Base-by-base conservation (phyloP, 805 yeast species). In the Candida stauntonica region DNA sequence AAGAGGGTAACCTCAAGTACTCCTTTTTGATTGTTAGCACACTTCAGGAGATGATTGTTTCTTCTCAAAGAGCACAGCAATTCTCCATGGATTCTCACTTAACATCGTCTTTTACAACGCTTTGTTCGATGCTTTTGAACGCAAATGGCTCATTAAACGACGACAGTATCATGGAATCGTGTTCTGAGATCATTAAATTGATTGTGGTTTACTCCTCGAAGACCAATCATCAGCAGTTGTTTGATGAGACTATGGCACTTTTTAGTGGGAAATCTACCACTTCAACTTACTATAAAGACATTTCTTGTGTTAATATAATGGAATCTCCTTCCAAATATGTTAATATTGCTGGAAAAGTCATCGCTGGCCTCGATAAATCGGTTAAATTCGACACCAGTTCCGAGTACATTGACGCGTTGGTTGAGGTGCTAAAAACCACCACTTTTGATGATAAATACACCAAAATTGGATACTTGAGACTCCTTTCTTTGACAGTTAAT, bases 381-480 rank as follows among this genome's bases (percentile, higher is more conserved):
- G 52, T 50, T 1, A 40, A 39, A 3, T 48, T 68, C 13, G 57
- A 58, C 1, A 36, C 24, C 24, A 21, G 24, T 21, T 21, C 24
- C n/a, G n/a, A n/a, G n/a, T n/a, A 50, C 2, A 49, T 34, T 7
- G 38, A 53, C 3, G 45, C 30, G 3, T 41, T 43, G 9, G 32
- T 57, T 11, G 36, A 27, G 7, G 26, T 18, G 11, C 12, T 40
- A 36, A n/a, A 35, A 50, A 5, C 33, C 49, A 4, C 24, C 19
- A 14, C 21, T 5, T 17, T 13, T 45, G 51, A 33, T 8, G 51
- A 50, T 24, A 26, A 35, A 1, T 55, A 47, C 16, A 38, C 47
- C 21, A 66, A 77, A 42, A 59, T 77, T n/a, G 75, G 77, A 0
- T 77, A 77, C 46, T 63, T 84, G 28, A 76, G 85, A 41, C 55